These are phyloP conservation scores for Parastagonospora avenae DNA, from an alignment of 2,329 filamentous ascomycete genomes.

Conservation along the genomic window DNA sequence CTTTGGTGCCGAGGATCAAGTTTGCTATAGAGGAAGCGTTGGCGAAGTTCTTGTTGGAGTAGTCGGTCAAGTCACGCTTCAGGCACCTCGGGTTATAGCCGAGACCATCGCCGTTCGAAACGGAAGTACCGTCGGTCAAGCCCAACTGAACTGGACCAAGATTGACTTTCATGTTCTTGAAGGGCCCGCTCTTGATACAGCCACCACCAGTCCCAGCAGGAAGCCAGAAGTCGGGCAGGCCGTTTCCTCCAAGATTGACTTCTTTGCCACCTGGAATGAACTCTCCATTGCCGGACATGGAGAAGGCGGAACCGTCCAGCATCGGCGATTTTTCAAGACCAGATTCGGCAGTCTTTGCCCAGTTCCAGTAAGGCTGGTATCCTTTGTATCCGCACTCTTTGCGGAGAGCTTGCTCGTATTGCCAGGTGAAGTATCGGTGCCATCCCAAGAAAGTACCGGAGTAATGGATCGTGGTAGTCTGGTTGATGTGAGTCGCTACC, in stretches of 20 bases:
- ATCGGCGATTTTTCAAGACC: conserved; percentile 55
- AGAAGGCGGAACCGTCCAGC: conserved; percentile 60
- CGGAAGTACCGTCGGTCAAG: conserved; percentile 22
- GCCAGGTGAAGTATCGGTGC: conserved; percentile 50
- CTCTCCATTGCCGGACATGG: conserved; percentile 54
- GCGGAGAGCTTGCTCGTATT: conserved; percentile 49
- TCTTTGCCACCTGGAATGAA: conserved; percentile 34
- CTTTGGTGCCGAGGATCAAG: conserved; percentile 26
- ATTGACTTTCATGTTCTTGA: conserved; percentile 48
- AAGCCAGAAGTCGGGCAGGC: conserved; percentile 36
- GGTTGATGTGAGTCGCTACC: conserved; percentile 44
- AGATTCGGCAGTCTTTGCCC: conserved; percentile 53
- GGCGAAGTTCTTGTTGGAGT: conserved; percentile 27
- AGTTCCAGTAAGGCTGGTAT: conserved; percentile 58
- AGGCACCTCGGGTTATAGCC: conserved; percentile 34
- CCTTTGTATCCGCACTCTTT: conserved; percentile 51
- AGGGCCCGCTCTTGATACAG: conserved; percentile 59
- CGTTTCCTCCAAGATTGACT: conserved; percentile 26
- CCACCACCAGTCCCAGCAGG: conserved; percentile 61
- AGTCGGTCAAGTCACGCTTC: conserved; percentile 28
- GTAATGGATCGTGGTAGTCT: conserved; percentile 42
- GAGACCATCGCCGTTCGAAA: conserved; percentile 31
- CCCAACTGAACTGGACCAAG: conserved; percentile 19
- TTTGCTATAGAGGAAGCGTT: conserved; percentile 27
- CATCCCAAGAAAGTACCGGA: conserved; percentile 41